Percentiles rank a stretch among this genome's conserved stretches.
Conservation (phyloP, 495 filamentous ascomycete species). For the Xylaria acuta region DNA sequence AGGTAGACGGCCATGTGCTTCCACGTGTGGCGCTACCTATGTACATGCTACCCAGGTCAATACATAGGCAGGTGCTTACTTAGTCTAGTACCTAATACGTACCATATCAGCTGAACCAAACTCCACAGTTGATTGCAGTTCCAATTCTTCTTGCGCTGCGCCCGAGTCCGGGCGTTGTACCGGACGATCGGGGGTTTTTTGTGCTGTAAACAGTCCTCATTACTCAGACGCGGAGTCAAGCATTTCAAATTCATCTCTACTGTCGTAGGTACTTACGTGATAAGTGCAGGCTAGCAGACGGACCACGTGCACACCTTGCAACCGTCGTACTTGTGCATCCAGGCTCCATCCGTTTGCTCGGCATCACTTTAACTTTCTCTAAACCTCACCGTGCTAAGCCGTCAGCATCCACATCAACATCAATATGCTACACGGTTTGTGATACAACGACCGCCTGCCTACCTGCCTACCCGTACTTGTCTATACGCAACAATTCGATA, state of each 20-base stretch:
- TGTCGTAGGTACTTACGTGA: neutral
- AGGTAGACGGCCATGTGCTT: neutral
- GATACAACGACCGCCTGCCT: neutral
- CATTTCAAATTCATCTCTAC: slow-evolving; percentile 22
- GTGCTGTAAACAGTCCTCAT: neutral
- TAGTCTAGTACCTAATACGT: too few species aligned
- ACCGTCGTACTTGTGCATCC: neutral
- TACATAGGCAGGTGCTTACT: too few species aligned
- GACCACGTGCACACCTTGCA: neutral
- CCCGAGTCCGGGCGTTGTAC: neutral
- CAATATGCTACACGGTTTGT: neutral
- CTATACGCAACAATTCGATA: neutral
- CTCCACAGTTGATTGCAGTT: neutral
- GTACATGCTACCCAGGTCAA: too few species aligned
- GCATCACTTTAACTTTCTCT: neutral
- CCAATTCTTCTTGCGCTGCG: neutral
- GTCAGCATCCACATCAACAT: neutral
- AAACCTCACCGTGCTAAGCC: neutral
- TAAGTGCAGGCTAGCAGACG: slow-evolving; percentile 1
- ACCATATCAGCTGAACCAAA: neutral
- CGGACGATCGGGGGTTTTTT: neutral
- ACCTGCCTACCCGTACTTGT: neutral
- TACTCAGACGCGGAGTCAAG: slow-evolving; percentile 9
- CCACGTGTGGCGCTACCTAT: neutral
- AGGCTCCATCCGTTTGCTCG: neutral